These are phyloP conservation scores for Sonneratia caseolaris DNA, from an alignment of 345 rosid genomes.

Conservation along the genomic window DNA sequence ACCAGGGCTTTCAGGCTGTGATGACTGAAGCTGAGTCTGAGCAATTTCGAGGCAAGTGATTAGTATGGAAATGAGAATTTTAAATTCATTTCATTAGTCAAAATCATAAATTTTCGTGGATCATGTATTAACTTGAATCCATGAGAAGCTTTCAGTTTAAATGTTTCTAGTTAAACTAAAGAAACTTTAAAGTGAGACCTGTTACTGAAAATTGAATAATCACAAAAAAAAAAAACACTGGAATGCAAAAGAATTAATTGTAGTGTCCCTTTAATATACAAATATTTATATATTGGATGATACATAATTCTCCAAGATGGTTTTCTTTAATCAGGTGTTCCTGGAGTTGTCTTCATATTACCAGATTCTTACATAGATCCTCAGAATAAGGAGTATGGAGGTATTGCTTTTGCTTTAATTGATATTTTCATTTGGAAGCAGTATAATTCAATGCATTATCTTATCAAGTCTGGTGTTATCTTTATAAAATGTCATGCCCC, in stretches of 20 bases:
- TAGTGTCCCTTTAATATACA: not conserved
- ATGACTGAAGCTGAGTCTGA: conserved; percentile 85
- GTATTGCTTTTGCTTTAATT: conserved; percentile 24
- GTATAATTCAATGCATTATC: not conserved
- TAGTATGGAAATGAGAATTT: not conserved
- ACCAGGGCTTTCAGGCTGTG: conserved; percentile 85
- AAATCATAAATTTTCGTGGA: not conserved
- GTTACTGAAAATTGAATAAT: not conserved
- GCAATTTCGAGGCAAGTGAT: conserved; percentile 46
- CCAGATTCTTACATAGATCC: conserved; percentile 97
- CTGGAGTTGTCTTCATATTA: conserved; percentile 73
- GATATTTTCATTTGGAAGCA: not conserved
- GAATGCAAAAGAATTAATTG: not conserved
- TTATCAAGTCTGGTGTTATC: not conserved
- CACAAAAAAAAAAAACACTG: not conserved
- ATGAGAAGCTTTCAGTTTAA: not conserved
- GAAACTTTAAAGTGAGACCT: not conserved
- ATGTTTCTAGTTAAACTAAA: not conserved
- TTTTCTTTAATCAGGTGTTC: conserved; percentile 39
- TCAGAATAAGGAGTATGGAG: conserved; percentile 81
- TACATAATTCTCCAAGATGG: not conserved
- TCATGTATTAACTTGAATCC: not conserved
- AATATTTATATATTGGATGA: not conserved
- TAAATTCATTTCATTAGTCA: not conserved
- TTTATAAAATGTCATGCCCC: not conserved